phyloP scores from a whole-genome alignment of 202 grass and related monocot genomes.

The Cymbopogon flexuosus region DNA sequence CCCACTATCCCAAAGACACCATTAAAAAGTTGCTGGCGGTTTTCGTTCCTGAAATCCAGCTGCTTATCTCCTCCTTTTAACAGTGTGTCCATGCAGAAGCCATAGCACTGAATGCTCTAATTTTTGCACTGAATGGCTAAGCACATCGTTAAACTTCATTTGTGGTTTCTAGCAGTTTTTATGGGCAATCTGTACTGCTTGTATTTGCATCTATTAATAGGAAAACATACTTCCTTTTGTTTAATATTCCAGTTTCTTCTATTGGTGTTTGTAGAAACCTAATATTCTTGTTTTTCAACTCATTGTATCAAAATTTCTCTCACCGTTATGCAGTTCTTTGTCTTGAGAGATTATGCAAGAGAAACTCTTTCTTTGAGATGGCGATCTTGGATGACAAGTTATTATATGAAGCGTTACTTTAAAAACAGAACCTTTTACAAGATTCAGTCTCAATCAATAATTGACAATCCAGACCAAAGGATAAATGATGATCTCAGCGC shows the following conservation, averaged over 20 bases:
- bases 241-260: background rate
- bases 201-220: background rate
- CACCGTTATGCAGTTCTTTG: conserved; percentile 71
- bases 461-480: conserved; percentile 96
- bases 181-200: background rate
- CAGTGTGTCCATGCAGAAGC: background rate
- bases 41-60: background rate
- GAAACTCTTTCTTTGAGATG: conserved; percentile 97
- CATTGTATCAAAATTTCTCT: conserved; percentile 22
- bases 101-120: background rate
- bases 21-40: background rate
- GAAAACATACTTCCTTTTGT: background rate
- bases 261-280: background rate
- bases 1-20: background rate
- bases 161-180: background rate
- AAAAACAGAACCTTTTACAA: conserved; percentile 81
- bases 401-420: conserved; percentile 96
- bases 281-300: conserved; percentile 23
- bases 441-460: conserved; percentile 89
- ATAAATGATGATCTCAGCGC: conserved; percentile 89
- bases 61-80: conserved; percentile 1
- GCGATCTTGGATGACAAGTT: conserved; percentile 98
- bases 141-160: conserved; percentile 3
- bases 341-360: conserved; percentile 92
- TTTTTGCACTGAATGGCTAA: background rate